phyloP scores from a whole-genome alignment of 73 alveolate species.

The Effrenium voratum region DNA sequence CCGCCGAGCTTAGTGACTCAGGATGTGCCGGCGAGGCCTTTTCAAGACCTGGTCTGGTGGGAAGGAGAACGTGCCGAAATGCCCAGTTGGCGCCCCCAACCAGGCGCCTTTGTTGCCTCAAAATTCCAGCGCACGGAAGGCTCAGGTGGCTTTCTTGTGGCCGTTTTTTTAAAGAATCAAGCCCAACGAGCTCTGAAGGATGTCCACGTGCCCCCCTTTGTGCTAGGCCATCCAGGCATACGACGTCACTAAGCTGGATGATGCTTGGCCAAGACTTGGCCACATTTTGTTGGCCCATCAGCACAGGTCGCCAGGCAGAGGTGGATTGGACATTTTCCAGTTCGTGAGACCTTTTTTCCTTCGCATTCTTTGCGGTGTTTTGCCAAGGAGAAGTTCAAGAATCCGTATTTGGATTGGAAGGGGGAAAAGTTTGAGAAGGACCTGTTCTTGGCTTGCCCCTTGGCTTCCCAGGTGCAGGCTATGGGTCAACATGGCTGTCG shows the following conservation, averaged over 20 bases:
- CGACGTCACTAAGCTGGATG: slow-evolving; percentile 47
- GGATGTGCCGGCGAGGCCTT: slow-evolving; percentile 92
- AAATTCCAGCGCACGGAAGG: too few species aligned
- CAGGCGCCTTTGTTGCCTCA: slow-evolving; percentile 20
- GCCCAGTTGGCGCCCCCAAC: slow-evolving; percentile 88
- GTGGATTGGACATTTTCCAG: background rate
- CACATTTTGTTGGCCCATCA: background rate
- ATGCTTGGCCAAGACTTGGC: background rate
- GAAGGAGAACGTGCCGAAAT: slow-evolving; percentile 48
- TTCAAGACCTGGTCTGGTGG: slow-evolving; percentile 69
- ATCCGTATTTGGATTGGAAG: slow-evolving; percentile 88
- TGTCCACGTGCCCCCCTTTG: too few species aligned
- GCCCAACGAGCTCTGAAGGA: too few species aligned
- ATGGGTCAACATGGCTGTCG: too few species aligned
- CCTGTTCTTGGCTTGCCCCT: background rate
- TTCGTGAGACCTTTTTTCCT: background rate
- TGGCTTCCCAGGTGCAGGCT: too few species aligned
- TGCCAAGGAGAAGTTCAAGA: slow-evolving; percentile 54
- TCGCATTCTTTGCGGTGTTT: background rate
- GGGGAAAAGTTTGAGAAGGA: slow-evolving; percentile 85
- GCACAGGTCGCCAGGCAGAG: too few species aligned
- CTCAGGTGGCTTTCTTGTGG: background rate
- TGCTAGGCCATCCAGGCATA: background rate
- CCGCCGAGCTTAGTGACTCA: background rate
- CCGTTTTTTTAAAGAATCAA: background rate